Conservation (phyloP, 1,284 basidiomycete genomes). For the Uromyces viciae-fabae region DNA sequence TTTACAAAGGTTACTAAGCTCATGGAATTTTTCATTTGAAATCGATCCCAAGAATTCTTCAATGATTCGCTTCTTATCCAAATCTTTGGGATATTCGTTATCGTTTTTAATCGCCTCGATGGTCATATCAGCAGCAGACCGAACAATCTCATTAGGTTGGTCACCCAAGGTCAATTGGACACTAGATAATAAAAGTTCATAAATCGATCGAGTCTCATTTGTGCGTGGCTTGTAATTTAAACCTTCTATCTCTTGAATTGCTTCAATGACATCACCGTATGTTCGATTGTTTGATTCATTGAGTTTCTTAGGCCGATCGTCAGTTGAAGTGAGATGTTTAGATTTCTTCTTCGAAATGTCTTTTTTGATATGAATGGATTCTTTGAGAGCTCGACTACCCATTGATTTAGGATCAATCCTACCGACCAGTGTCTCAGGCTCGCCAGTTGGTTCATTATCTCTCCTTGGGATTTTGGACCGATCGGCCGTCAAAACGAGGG, state of each 20-base stretch:
- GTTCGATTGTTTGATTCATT: conserved; percentile 50
- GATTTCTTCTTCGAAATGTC: conserved; percentile 90
- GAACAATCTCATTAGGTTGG: conserved; percentile 90
- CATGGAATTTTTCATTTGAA: conserved; percentile 73
- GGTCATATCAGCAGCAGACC: conserved; percentile 86
- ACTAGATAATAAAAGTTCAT: conserved; percentile 81
- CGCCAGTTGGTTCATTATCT: conserved; percentile 86
- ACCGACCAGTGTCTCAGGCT: conserved; percentile 85
- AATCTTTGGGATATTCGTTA: conserved; percentile 70
- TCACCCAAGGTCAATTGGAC: conserved; percentile 81
- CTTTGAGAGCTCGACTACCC: conserved; percentile 81
- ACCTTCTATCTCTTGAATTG: conserved; percentile 75
- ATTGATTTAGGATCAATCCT: conserved; percentile 86
- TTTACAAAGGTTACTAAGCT: conserved; percentile 81
- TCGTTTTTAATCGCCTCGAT: conserved; percentile 88
- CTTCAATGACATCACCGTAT: conserved; percentile 83
- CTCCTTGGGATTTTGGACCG: conserved; percentile 55
- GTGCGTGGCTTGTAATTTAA: conserved; percentile 87
- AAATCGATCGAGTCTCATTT: conserved; percentile 87
- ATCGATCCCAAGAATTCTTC: conserved; percentile 72
- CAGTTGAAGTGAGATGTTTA: conserved; percentile 49
- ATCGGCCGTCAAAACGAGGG: conserved; percentile 53
- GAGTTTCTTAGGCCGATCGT: conserved; percentile 48
- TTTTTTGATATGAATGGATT: conserved; percentile 65
- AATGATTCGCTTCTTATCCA: conserved; percentile 95